A percentile compares a stretch with the other conserved stretches of the same genome.
Evolutionary conservation across 495 filamentous ascomycete species (phyloP).

Genomic region (Clohesyomyces aquaticus): DNA sequence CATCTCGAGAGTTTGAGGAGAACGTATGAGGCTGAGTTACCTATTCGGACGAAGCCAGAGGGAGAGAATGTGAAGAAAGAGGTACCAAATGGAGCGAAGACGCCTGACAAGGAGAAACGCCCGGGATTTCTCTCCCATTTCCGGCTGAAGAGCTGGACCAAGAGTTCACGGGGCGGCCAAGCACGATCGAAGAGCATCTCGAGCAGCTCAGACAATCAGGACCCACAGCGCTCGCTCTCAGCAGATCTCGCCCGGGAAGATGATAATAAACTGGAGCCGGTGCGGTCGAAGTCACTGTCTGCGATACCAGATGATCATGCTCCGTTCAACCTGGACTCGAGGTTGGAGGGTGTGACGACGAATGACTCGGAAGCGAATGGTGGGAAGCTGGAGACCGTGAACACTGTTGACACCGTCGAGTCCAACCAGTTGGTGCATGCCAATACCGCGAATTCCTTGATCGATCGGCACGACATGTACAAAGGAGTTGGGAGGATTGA

Average conservation of each 20-base stretch:
- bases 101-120: slow-evolving; percentile 21
- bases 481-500: slow-evolving; percentile 26
- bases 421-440: slow-evolving; percentile 10
- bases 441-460: slow-evolving; percentile 29
- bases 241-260: background rate
- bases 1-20: slow-evolving; percentile 13
- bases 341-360: background rate
- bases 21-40: background rate
- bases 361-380: slow-evolving; percentile 5
- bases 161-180: slow-evolving; percentile 1
- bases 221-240: slow-evolving; percentile 28
- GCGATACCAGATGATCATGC: slow-evolving; percentile 31
- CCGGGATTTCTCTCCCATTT: slow-evolving; percentile 24
- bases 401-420: background rate
- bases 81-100: background rate
- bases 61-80: background rate
- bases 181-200: slow-evolving; percentile 19
- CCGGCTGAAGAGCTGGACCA: slow-evolving; percentile 16
- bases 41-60: background rate
- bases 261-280: slow-evolving; percentile 12
- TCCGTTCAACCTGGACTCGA: slow-evolving; percentile 19
- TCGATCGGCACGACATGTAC: slow-evolving; percentile 35
- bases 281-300: slow-evolving; percentile 33
- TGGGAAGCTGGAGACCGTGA: background rate
- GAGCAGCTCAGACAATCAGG: background rate